A percentile compares a stretch with the other conserved stretches of the same genome.
Evolutionary conservation across 805 yeast species (phyloP).

Genomic region (Wickerhamomyces rabaulensis): DNA sequence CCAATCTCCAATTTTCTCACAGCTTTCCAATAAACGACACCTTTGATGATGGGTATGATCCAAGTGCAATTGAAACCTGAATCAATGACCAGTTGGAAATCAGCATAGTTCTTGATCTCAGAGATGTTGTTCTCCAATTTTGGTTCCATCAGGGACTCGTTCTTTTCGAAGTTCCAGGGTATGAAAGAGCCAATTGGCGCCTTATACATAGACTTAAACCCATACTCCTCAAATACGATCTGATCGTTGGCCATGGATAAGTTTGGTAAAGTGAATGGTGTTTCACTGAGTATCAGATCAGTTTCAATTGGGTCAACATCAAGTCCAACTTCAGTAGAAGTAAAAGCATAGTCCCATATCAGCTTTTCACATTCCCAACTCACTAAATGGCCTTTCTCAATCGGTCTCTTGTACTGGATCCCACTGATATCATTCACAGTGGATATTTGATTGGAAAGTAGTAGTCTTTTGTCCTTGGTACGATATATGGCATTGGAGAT

Average conservation of each 20-base stretch:
- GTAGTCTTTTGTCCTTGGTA: slow-evolving; percentile 68
- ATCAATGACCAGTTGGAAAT: slow-evolving; percentile 78
- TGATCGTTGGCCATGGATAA: slow-evolving; percentile 84
- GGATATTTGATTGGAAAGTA: slow-evolving; percentile 66
- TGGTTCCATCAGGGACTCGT: slow-evolving; percentile 25
- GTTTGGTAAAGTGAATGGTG: slow-evolving; percentile 77
- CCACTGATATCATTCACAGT: slow-evolving; percentile 71
- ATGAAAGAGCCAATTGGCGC: slow-evolving; percentile 55
- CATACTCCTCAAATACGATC: slow-evolving; percentile 90
- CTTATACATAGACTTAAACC: slow-evolving; percentile 65
- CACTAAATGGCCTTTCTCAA: slow-evolving; percentile 80
- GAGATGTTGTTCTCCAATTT: slow-evolving; percentile 14
- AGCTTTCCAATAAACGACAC: slow-evolving; percentile 71
- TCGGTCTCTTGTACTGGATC: slow-evolving; percentile 70
- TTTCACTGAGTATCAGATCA: slow-evolving; percentile 69
- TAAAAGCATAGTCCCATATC: slow-evolving; percentile 74
- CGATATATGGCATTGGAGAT: slow-evolving; percentile 69
- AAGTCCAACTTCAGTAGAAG: slow-evolving; percentile 31
- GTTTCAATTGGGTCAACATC: slow-evolving; percentile 43
- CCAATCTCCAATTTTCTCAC: slow-evolving; percentile 78
- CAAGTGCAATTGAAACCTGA: slow-evolving; percentile 86
- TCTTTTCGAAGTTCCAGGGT: slow-evolving; percentile 48
- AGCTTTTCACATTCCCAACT: slow-evolving; percentile 90
- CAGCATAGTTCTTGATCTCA: slow-evolving; percentile 31
- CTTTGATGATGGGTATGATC: slow-evolving; percentile 79